Conservation (phyloP, 1,284 basidiomycete genomes). For the Somion occarium region DNA sequence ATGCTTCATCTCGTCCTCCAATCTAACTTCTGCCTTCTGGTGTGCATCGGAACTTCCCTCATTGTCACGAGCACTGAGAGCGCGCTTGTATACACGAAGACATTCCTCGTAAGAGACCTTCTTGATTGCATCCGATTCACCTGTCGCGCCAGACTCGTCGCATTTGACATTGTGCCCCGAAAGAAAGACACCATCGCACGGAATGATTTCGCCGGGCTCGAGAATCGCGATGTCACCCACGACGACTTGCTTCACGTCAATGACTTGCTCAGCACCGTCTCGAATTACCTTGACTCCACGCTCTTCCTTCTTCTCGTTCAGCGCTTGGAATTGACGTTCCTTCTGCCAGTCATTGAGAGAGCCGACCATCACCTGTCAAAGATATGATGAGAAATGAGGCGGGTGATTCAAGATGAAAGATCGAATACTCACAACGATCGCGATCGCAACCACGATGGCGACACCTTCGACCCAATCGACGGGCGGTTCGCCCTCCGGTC, state of each 20-base stretch:
- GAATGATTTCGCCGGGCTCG: constrained; percentile 94
- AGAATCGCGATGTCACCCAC: constrained; percentile 92
- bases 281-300: constrained; percentile 91
- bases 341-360: constrained; percentile 96
- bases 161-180: constrained; percentile 92
- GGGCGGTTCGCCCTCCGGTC: constrained; percentile 53
- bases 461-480: constrained; percentile 99
- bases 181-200: constrained; percentile 94
- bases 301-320: constrained; percentile 96
- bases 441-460: constrained; percentile 88
- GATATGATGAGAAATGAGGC: constrained; percentile 1
- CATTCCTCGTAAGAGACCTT: constrained; percentile 84
- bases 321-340: constrained; percentile 88
- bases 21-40: constrained; percentile 13
- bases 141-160: constrained; percentile 95
- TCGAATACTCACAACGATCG: constrained; percentile 66
- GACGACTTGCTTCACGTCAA: constrained; percentile 87
- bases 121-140: constrained; percentile 93
- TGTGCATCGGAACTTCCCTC: constrained; percentile 24
- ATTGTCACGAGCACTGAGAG: constrained; percentile 17
- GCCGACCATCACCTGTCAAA: constrained; percentile 70
- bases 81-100: constrained; percentile 22
- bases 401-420: not conserved
- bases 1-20: constrained; percentile 44
- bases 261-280: constrained; percentile 70